phyloP scores from a whole-genome alignment of 257 asterid genomes.

The Plectranthus barbatus region DNA sequence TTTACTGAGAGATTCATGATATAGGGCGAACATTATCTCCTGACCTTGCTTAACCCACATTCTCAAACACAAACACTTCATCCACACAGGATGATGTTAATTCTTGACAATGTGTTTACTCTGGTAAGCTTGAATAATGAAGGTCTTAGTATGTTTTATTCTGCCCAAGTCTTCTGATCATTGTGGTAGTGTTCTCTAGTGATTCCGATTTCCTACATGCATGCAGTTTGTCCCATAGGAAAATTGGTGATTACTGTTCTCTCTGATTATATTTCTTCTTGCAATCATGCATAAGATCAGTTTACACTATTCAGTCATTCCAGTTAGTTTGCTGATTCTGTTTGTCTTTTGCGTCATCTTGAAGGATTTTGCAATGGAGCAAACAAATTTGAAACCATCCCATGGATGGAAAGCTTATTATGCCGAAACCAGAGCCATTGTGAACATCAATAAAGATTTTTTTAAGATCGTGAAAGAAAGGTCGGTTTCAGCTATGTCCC shows the following conservation, averaged over 20 bases:
- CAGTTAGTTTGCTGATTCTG: not conserved
- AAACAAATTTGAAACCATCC: conserved; percentile 48
- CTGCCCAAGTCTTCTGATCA: not conserved
- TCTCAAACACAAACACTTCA: not conserved
- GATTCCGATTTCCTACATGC: not conserved
- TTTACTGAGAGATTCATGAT: not conserved
- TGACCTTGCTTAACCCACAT: not conserved
- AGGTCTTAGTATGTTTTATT: not conserved
- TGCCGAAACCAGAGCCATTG: conserved; percentile 77
- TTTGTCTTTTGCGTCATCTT: not conserved
- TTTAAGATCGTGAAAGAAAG: conserved; percentile 48
- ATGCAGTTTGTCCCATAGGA: not conserved
- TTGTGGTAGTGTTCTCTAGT: not conserved
- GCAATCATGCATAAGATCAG: not conserved
- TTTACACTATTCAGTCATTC: not conserved
- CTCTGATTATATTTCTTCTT: not conserved
- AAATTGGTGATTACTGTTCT: not conserved
- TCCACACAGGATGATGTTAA: not conserved
- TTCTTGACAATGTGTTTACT: not conserved
- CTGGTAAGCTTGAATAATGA: not conserved
- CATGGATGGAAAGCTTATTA: conserved; percentile 96
- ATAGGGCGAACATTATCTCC: not conserved
- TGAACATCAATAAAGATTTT: conserved; percentile 54
- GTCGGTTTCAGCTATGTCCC: conserved; percentile 66
- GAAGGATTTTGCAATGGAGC: conserved; percentile 87